Percentiles rank a stretch among this genome's conserved stretches.
Evolutionary conservation across 1,139 yeast species (phyloP).

Genomic region (Pichia inconspicua): DNA sequence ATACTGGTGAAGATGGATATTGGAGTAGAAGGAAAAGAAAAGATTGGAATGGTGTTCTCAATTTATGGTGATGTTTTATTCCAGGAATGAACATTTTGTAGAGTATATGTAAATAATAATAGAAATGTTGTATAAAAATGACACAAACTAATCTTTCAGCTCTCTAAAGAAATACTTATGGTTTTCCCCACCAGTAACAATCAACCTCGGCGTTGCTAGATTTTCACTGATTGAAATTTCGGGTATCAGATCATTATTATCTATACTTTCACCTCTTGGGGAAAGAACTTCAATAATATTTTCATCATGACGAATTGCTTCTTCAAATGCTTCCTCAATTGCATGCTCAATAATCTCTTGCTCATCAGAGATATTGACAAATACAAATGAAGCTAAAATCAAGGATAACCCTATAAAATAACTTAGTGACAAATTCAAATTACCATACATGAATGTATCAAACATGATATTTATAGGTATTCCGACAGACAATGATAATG

Average conservation of each 20-base stretch:
- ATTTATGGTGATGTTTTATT: conserved; percentile 40
- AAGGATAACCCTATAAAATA: conserved; percentile 42
- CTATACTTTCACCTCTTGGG: conserved; percentile 28
- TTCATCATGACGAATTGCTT: conserved; percentile 41
- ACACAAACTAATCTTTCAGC: conserved; percentile 5
- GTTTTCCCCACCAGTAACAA: conserved; percentile 36
- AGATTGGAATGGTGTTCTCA: conserved; percentile 51
- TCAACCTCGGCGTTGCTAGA: conserved; percentile 12
- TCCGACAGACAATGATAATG: conserved; percentile 44
- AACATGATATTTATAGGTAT: conserved; percentile 45
- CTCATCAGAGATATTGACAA: conserved; percentile 41
- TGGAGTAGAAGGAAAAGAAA: conserved; percentile 66
- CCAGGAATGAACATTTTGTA: neutral
- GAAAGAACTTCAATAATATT: conserved; percentile 40
- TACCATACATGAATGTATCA: conserved; percentile 35
- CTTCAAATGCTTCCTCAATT: conserved; percentile 42
- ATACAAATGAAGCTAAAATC: conserved; percentile 39
- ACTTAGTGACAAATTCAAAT: conserved; percentile 28
- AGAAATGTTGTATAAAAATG: neutral
- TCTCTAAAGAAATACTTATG: conserved; percentile 37
- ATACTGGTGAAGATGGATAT: conserved; percentile 58
- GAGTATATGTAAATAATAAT: too few species aligned
- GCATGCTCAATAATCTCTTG: conserved; percentile 41
- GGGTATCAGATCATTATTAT: conserved; percentile 17
- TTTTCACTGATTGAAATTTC: conserved; percentile 19